A percentile compares a stretch with the other conserved stretches of the same genome.
Evolutionary conservation across 495 filamentous ascomycete genomes (phyloP).

Genomic region (Aspergillus indologenus): DNA sequence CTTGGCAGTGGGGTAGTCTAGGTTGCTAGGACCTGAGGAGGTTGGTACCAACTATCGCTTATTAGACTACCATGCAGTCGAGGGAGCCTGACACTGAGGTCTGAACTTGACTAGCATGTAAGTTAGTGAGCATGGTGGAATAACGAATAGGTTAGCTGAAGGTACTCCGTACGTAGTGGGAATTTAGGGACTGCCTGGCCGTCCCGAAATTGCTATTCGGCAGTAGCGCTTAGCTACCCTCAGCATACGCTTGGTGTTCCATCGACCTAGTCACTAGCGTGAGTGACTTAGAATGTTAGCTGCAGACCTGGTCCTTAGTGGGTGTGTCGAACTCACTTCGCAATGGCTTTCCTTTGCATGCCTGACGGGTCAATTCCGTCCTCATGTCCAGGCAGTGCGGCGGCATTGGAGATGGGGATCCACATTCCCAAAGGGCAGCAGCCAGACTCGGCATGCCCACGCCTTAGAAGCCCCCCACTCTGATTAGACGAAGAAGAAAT

Average conservation of each 20-base stretch:
- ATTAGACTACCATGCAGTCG: neutral
- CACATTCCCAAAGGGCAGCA: neutral
- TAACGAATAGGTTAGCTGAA: neutral
- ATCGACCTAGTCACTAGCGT: neutral
- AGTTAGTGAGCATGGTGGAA: neutral
- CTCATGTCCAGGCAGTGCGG: neutral
- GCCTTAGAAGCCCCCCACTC: neutral
- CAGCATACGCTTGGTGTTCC: neutral
- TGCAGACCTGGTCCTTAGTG: conserved; percentile 3
- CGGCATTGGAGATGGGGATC: neutral
- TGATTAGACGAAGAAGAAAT: neutral
- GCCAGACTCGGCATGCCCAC: neutral
- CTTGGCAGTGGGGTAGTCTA: conserved; percentile 4
- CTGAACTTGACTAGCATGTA: neutral
- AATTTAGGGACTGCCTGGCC: neutral
- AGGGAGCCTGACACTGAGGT: neutral
- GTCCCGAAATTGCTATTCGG: neutral
- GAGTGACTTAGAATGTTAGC: neutral
- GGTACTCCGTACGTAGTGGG: neutral
- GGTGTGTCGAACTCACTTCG: neutral
- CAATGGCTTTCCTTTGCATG: neutral
- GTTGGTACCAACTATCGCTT: neutral
- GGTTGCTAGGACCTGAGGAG: neutral
- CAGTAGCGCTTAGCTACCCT: neutral
- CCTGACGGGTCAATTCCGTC: neutral